Evolutionary conservation across 805 yeast species (phyloP).

Genomic region (Yamadazyma paraphyllophila): DNA sequence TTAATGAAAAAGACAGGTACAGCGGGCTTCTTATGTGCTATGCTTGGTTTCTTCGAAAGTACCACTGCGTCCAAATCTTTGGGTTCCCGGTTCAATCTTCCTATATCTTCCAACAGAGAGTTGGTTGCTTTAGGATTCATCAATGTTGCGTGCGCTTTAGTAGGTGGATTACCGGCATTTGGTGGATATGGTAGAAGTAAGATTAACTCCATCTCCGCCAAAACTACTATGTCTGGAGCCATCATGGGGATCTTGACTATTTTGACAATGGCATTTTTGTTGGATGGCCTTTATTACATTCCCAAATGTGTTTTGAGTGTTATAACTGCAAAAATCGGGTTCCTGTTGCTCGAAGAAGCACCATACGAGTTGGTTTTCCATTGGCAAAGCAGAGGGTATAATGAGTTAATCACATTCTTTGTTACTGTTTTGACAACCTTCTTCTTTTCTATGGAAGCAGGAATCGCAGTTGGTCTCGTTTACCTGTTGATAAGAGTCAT

Average conservation of each 20-base stretch:
- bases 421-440: constrained; percentile 40
- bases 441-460: constrained; percentile 75
- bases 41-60: constrained; percentile 88
- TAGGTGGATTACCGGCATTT: constrained; percentile 80
- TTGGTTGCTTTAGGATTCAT: constrained; percentile 83
- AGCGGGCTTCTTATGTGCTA: constrained; percentile 70
- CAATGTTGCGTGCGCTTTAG: constrained; percentile 62
- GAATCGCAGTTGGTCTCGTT: constrained; percentile 82
- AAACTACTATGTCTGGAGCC: constrained; percentile 79
- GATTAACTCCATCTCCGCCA: constrained; percentile 80
- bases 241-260: constrained; percentile 77
- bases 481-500: constrained; percentile 75
- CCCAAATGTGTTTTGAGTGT: constrained; percentile 82
- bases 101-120: constrained; percentile 85
- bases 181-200: constrained; percentile 96
- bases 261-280: constrained; percentile 56
- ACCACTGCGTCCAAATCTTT: constrained; percentile 89
- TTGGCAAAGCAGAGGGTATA: constrained; percentile 67
- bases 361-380: constrained; percentile 78
- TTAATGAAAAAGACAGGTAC: constrained; percentile 61
- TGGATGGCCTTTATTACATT: constrained; percentile 64
- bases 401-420: constrained; percentile 57
- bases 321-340: constrained; percentile 71
- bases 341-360: constrained; percentile 69
- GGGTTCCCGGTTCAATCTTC: constrained; percentile 67